Base-by-base conservation (phyloP, 1,284 basidiomycete genomes). In the Ustilago nuda region DNA sequence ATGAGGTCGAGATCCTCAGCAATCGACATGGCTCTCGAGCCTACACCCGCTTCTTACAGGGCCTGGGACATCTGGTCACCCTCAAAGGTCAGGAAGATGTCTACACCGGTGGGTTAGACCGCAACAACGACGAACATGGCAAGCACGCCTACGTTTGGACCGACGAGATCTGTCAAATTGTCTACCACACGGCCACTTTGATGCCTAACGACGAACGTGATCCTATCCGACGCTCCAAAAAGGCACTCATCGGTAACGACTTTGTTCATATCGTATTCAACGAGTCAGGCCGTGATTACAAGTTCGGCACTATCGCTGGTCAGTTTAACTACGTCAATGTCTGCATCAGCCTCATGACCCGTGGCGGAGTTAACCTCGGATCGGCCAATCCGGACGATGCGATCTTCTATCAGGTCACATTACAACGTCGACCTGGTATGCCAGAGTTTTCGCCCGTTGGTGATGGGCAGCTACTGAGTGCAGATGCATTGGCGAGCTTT, bases 301-400 rank as follows among this genome's bases (percentile, higher is more conserved):
- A 88, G 60, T 98, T 98, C 84, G 93, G 96, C 86, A 98, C 95
- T 27, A 88, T 98, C 72, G 87, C 90, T 32, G 97, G 95, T 1
- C 91, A 94, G 82, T 99, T 98, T 89, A 96, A 98, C 86, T 98
- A 96, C 85, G 91, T 98, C 85, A 99, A 98, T 86, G 94, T 99
- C 82, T 92, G 99, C 81, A 93, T 99, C 80, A 86, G 85, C 58
- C 84, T 83, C 19, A 80, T 74, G 61, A 79, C 84, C 23, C 61
- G 76, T 2, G 79, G 81, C 23, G 79, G 78, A 4, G 73, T 77
- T 13, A 78, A 80, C 50, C 64, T 84, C 6, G 83, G 83, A n/a
- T 66, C 74, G 9, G 81, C 82, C n/a, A 67, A 73, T 35, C 78
- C 83, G 8, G 72, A 77, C 36, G 84, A 85, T 53, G 75, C 75